Conservation (phyloP, 352 stramenopile species). For the Globisporangium recalcitrans region DNA sequence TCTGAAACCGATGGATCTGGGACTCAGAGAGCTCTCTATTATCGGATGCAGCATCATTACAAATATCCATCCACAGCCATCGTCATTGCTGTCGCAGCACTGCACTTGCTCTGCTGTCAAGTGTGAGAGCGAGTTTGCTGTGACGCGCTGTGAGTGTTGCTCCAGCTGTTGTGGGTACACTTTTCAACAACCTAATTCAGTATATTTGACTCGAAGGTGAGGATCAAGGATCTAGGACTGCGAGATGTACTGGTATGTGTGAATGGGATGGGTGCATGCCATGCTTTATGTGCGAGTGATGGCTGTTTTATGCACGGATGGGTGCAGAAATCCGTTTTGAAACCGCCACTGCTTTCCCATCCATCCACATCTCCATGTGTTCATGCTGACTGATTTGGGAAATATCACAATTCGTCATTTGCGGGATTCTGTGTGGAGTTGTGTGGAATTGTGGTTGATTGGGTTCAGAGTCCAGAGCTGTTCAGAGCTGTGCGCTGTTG, state of each 20-base stretch:
- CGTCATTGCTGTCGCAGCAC: too few relatives aligned
- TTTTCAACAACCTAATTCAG: neutral
- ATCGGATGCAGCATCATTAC: neutral
- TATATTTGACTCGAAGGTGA: neutral
- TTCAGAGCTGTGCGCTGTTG: neutral
- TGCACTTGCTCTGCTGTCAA: neutral
- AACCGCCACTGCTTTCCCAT: neutral
- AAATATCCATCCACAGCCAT: neutral
- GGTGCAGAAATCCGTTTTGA: neutral
- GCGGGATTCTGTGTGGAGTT: neutral
- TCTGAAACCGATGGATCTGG: too few relatives aligned
- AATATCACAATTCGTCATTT: neutral
- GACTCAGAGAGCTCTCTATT: neutral
- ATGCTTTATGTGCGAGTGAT: neutral
- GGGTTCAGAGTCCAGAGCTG: neutral
- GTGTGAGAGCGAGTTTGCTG: neutral
- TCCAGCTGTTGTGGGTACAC: neutral
- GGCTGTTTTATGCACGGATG: neutral
- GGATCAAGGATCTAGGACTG: neutral
- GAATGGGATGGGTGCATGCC: neutral
- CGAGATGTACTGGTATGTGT: neutral
- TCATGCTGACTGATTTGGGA: too few relatives aligned
- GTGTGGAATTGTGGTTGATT: neutral
- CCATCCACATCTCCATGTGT: neutral
- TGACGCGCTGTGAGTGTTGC: neutral